A percentile compares a stretch with the other conserved stretches of the same genome.
phyloP scores from a whole-genome alignment of 805 yeast genomes.

The Barnettozyma siamensis region DNA sequence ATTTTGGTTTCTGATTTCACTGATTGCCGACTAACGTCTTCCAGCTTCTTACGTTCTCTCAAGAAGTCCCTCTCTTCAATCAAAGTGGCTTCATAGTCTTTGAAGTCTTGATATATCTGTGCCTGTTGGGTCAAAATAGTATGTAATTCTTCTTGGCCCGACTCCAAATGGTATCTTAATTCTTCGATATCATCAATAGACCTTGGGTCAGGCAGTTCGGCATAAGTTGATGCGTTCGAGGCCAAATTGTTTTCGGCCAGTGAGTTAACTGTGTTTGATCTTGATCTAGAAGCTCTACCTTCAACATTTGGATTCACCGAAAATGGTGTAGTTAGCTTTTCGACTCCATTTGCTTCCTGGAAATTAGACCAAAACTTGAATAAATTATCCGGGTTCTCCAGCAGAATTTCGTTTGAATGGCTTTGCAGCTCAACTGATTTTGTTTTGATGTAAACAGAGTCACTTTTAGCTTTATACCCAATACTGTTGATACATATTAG shows the following conservation, averaged over 20 bases:
- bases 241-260: slow-evolving; percentile 7
- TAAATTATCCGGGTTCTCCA: slow-evolving; percentile 35
- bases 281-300: slow-evolving; percentile 22
- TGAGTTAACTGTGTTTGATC: slow-evolving; percentile 31
- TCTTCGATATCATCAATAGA: slow-evolving; percentile 36
- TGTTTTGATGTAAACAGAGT: slow-evolving; percentile 37
- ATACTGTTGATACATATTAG: slow-evolving; percentile 36
- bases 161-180: slow-evolving; percentile 35
- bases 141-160: slow-evolving; percentile 37
- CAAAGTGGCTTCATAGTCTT: slow-evolving; percentile 33
- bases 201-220: slow-evolving; percentile 17
- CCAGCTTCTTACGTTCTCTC: slow-evolving; percentile 34
- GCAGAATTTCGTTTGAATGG: slow-evolving; percentile 17
- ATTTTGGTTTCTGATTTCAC: slow-evolving; percentile 36
- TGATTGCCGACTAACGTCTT: slow-evolving; percentile 35
- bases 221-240: slow-evolving; percentile 12
- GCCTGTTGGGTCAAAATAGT: slow-evolving; percentile 29
- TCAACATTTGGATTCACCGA: slow-evolving; percentile 9
- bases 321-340: slow-evolving; percentile 25
- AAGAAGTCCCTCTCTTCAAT: slow-evolving; percentile 32
- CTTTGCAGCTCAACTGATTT: slow-evolving; percentile 22
- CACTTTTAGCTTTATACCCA: slow-evolving; percentile 36
- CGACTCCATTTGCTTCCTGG: slow-evolving; percentile 13
- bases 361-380: slow-evolving; percentile 30
- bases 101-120: slow-evolving; percentile 30